Evolutionary conservation across 371 early-diverging fungal species (phyloP).

Genomic region (Mortierella sp.): DNA sequence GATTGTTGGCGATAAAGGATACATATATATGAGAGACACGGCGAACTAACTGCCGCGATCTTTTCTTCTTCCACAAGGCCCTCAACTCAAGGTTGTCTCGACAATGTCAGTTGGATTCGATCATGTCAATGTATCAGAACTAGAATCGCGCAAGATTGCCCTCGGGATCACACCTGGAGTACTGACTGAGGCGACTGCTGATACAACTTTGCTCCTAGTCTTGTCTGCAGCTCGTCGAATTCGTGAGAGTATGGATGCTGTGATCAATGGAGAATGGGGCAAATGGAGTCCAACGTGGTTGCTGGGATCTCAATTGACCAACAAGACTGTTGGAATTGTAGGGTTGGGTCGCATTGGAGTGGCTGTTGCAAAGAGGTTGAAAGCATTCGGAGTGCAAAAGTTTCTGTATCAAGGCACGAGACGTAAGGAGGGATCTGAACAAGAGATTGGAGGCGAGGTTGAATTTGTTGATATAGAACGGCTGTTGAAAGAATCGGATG

Average conservation of each 20-base stretch:
- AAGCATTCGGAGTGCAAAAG: constrained; percentile 73
- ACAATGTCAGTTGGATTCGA: constrained; percentile 89
- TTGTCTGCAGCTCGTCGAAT: constrained; percentile 80
- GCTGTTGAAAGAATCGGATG: constrained; percentile 76
- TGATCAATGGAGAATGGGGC: constrained; percentile 73
- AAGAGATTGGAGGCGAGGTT: constrained; percentile 43
- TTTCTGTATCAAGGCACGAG: constrained; percentile 69
- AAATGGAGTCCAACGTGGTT: constrained; percentile 81
- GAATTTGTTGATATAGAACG: constrained; percentile 65
- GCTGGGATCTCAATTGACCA: constrained; percentile 79
- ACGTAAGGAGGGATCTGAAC: constrained; percentile 59
- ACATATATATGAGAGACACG: constrained; percentile 46
- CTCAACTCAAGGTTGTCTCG: constrained; percentile 72
- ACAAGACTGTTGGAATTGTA: constrained; percentile 86
- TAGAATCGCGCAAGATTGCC: constrained; percentile 62
- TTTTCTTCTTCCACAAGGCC: constrained; percentile 49
- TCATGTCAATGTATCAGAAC: constrained; percentile 75
- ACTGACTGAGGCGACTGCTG: constrained; percentile 91
- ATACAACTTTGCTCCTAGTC: constrained; percentile 81
- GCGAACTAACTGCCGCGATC: not conserved
- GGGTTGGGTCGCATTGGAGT: constrained; percentile 90
- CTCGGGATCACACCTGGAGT: constrained; percentile 92
- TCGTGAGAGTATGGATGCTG: constrained; percentile 70
- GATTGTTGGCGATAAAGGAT: not conserved
- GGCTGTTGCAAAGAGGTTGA: constrained; percentile 78